Base-by-base conservation (phyloP, 2,329 filamentous ascomycete species). In the Colletotrichum brevisporum region DNA sequence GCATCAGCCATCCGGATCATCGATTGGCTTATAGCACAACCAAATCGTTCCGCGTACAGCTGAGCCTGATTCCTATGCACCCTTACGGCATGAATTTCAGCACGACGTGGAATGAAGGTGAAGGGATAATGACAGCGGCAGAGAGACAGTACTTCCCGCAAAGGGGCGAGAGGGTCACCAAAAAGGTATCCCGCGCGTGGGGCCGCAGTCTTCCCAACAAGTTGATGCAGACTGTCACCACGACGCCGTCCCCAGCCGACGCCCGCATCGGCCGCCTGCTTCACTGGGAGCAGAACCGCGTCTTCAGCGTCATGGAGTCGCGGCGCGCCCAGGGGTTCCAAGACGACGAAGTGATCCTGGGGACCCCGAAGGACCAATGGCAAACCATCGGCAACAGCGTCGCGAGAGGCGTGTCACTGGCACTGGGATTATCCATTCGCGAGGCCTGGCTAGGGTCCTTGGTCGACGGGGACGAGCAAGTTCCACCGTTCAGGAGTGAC, bases 321-420 rank as follows among this genome's bases (percentile, higher is more conserved):
- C 81, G 91, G 1, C 83, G 92, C 2, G 91, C 90, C 0, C 93
- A 96, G 76, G 91, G 92, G 0, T 89, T 92, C 48, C 88, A 84
- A 0, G 92, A 95, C 63, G 72, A 89, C 6, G 93, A 95, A 66
- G 85, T 95, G 0, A 77, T 97, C 0, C 77, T 95, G 1, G 93
- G 93, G 0, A 74, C 62, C 0, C 77, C 85, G 0, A 10, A 45
- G 0, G 81, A 89, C 1, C 90, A 93, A 75, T 90, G 88, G 81
- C 87, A 85, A 63, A 88, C 93, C 21, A 83, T 95, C 0, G 94
- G 94, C 0, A 97, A 97, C 77, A 93, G 90, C 31, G 93, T 97
- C 0, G 88, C 92, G 3, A 83, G 92, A 9, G 87, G 89, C 26
- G 87, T 93, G 1, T 88, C 92, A 0, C 78, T 94, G 18, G 88